Conservation (phyloP, 2,329 filamentous ascomycete species). For the Xylaria sp. region DNA sequence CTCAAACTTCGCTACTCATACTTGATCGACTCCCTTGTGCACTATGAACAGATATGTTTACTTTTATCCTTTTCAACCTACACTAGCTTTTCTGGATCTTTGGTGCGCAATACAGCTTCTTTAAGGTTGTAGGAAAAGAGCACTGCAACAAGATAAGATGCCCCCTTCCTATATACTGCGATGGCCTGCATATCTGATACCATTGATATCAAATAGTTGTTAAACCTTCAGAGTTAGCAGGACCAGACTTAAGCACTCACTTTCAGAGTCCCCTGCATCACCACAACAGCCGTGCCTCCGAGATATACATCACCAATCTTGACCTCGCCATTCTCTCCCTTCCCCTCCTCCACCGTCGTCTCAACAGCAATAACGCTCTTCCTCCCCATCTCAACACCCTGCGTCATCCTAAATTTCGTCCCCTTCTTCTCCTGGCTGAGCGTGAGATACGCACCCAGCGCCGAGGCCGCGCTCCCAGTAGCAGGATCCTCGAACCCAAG, state of each 20-base stretch:
- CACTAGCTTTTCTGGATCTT: too few relatives aligned
- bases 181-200: too few relatives aligned
- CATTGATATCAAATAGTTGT: background rate
- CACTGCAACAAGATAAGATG: background rate
- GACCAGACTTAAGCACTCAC: slow-evolving; percentile 30
- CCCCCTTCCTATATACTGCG: background rate
- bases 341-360: slow-evolving; percentile 37
- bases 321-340: slow-evolving; percentile 3
- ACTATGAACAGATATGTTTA: too few relatives aligned
- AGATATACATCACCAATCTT: slow-evolving; percentile 38
- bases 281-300: slow-evolving; percentile 41
- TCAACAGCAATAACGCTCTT: slow-evolving; percentile 58
- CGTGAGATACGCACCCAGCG: slow-evolving; percentile 60
- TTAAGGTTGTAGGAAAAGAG: background rate
- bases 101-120: background rate
- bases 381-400: slow-evolving; percentile 72
- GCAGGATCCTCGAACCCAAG: slow-evolving; percentile 60
- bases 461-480: slow-evolving; percentile 67
- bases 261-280: slow-evolving; percentile 38
- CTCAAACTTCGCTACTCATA: background rate
- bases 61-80: too few relatives aligned
- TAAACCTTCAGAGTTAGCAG: background rate
- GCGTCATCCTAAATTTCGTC: slow-evolving; percentile 58
- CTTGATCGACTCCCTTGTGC: too few relatives aligned
- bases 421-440: slow-evolving; percentile 44